These are phyloP conservation scores for Ceratonia siliqua DNA, from an alignment of 306 rosid genomes.

Conservation along the genomic window DNA sequence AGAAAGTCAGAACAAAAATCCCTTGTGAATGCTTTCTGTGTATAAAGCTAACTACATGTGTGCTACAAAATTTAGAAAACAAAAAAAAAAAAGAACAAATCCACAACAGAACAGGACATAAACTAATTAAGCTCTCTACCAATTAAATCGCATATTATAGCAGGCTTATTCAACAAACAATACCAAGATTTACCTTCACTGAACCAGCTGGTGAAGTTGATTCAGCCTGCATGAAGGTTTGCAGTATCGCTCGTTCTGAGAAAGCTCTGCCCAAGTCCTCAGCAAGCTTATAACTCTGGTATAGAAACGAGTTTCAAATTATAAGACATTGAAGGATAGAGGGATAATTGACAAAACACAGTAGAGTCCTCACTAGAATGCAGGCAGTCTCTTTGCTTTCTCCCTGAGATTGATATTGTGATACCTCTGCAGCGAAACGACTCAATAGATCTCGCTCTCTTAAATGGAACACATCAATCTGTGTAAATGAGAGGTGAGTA, in stretches of 20 bases:
- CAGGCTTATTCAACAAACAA: background rate
- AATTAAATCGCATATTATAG: background rate
- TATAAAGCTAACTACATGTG: background rate
- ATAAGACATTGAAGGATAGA: constrained; percentile 11
- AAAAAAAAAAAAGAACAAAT: background rate
- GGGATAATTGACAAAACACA: background rate
- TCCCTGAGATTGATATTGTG: constrained; percentile 66
- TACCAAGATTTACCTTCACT: constrained; percentile 56
- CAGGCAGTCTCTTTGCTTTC: constrained; percentile 71
- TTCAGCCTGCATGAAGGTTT: constrained; percentile 64
- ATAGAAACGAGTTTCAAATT: constrained; percentile 28
- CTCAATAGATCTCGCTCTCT: constrained; percentile 84
- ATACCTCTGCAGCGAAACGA: constrained; percentile 73
- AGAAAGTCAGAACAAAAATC: background rate
- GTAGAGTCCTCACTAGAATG: constrained; percentile 55
- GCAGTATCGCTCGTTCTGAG: constrained; percentile 68
- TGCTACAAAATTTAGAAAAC: too few species aligned
- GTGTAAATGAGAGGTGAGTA: constrained; percentile 37
- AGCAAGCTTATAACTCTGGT: constrained; percentile 84
- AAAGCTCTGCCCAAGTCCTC: constrained; percentile 90
- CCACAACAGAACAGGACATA: background rate
- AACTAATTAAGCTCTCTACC: background rate
- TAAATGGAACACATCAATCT: constrained; percentile 77
- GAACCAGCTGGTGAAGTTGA: constrained; percentile 56
- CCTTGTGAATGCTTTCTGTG: background rate